phyloP scores from a whole-genome alignment of 1,284 basidiomycete genomes.

The Marasmius tenuissimus region DNA sequence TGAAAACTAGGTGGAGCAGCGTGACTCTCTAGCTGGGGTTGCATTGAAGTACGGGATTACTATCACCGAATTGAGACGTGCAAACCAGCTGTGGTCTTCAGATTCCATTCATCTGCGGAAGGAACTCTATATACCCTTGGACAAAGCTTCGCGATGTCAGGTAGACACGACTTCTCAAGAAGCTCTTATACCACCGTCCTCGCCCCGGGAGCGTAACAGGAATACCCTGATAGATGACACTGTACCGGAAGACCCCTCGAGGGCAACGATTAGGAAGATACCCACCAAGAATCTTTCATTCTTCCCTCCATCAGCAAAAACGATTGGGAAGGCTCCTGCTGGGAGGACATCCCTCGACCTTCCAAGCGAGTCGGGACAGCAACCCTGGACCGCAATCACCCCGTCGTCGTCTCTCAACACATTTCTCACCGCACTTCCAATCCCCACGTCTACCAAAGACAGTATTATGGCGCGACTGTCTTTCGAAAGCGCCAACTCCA shows the following conservation, averaged over 20 bases:
- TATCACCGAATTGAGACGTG: slow-evolving; percentile 77
- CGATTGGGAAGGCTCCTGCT: slow-evolving; percentile 9
- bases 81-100: slow-evolving; percentile 89
- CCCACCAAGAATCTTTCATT: slow-evolving; percentile 57
- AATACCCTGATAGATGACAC: background rate
- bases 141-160: slow-evolving; percentile 22
- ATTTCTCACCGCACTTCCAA: slow-evolving; percentile 45
- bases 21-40: slow-evolving; percentile 82
- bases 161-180: background rate
- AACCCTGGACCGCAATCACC: slow-evolving; percentile 19
- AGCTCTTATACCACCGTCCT: background rate
- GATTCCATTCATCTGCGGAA: slow-evolving; percentile 87
- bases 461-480: slow-evolving; percentile 53
- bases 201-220: background rate
- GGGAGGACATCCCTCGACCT: slow-evolving; percentile 9
- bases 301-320: slow-evolving; percentile 49
- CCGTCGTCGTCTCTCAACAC: slow-evolving; percentile 35
- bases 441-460: slow-evolving; percentile 50
- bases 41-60: slow-evolving; percentile 86
- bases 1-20: slow-evolving; percentile 55
- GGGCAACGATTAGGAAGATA: slow-evolving; percentile 45
- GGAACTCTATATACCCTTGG: slow-evolving; percentile 76
- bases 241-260: slow-evolving; percentile 8
- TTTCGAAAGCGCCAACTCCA: slow-evolving; percentile 42
- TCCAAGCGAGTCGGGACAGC: slow-evolving; percentile 18